Conservation (phyloP, 768 basidiomycete species). For the Candolleomyces eurysporus region DNA sequence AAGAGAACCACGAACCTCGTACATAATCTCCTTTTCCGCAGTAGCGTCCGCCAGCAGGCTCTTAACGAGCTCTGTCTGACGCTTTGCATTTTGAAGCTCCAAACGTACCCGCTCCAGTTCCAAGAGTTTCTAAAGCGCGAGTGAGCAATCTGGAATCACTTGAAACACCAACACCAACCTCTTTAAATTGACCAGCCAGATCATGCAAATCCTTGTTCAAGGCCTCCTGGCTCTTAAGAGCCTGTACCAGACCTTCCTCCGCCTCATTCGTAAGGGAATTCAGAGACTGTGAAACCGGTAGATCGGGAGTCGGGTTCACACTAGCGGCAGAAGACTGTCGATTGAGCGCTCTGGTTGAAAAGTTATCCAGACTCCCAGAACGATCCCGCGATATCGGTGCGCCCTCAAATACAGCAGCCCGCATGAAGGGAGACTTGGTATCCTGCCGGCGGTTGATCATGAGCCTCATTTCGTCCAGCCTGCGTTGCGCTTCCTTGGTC, state of each 20-base stretch:
- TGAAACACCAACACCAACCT: conserved; percentile 37
- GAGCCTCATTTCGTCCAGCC: conserved; percentile 81
- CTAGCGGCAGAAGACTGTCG: not conserved
- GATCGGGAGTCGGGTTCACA: not conserved
- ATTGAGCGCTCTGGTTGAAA: not conserved
- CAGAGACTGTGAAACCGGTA: conserved; percentile 36
- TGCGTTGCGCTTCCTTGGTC: conserved; percentile 74
- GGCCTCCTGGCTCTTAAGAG: conserved; percentile 52
- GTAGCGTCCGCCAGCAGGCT: conserved; percentile 73
- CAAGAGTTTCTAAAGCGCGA: conserved; percentile 43
- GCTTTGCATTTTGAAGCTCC: conserved; percentile 67
- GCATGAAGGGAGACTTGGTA: conserved; percentile 47
- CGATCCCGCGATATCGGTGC: conserved; percentile 20
- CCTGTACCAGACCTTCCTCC: conserved; percentile 53
- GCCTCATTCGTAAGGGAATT: conserved; percentile 55
- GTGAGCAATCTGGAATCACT: not conserved
- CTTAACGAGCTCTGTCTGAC: conserved; percentile 79
- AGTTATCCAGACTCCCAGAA: conserved; percentile 28
- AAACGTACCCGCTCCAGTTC: conserved; percentile 62
- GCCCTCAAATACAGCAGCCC: conserved; percentile 35
- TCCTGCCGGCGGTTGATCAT: conserved; percentile 61
- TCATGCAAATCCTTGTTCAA: conserved; percentile 50
- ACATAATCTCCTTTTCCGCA: conserved; percentile 90
- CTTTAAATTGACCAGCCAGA: conserved; percentile 50
- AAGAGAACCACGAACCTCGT: conserved; percentile 54